Base-by-base conservation (phyloP, 1,284 basidiomycete genomes). In the Earliella scabrosa region DNA sequence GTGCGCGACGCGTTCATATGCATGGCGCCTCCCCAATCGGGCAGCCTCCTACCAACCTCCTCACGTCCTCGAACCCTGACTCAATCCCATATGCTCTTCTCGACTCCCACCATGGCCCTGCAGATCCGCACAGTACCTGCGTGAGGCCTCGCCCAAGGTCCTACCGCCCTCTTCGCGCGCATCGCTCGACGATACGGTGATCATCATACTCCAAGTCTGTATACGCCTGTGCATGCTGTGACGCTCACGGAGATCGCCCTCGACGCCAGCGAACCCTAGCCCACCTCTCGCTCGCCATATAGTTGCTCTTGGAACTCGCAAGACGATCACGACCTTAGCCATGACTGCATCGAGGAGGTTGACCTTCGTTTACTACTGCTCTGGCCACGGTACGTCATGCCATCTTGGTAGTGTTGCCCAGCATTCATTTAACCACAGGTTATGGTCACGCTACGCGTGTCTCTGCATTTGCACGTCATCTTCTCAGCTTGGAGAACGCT, bases 391-490 rank as follows among this genome's bases (percentile, higher is more conserved):
- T 85, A 54, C 50, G 74, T 59, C 40, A 35, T 31, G 13, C 29
- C 10, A 39, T 32, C 23, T n/a, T 23, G 4, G 11, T 29, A 26
- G 36, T 20, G 26, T n/a, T n/a, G n/a, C n/a, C n/a, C n/a, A n/a
- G n/a, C n/a, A n/a, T n/a, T 13, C 10, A 18, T 26, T 35, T 31
- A 20, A 20, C n/a, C 43, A 7, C 60, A 88, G 86, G 87, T 26
- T 90, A 87, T 59, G 87, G 87, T 9, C 87, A 90, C 67, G 87
- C 87, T 21, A 90, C 87, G 5, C 81, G 87, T 32, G 88, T 90
- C 10, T 88, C 86, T 36, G 88, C 87, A 2, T 83, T 90, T 60
- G 75, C 85, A 8, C 73, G 75, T 43, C 80, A 85, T 59, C 73
- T 90, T 14, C 73, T 87, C 13, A 73, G 70, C 45, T 71, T 84